A percentile compares a stretch with the other conserved stretches of the same genome.
Evolutionary conservation across 352 stramenopile species (phyloP).

Genomic region (Globisporangium paddicum): DNA sequence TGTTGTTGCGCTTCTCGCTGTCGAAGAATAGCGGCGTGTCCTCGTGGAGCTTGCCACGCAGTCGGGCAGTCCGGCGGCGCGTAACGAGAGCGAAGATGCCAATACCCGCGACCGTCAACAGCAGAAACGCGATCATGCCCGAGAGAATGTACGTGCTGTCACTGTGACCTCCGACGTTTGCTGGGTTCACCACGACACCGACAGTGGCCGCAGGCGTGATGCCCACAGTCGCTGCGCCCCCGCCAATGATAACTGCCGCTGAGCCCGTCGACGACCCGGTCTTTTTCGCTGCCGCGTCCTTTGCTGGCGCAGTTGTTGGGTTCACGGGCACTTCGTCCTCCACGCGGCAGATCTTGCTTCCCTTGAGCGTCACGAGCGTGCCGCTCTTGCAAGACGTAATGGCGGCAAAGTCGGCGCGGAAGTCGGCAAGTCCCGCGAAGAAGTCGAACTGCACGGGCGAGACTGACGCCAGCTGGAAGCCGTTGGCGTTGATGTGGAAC

Average conservation of each 20-base stretch:
- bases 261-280: slow-evolving; percentile 6
- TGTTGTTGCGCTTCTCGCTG: slow-evolving; percentile 42
- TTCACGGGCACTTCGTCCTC: slow-evolving; percentile 26
- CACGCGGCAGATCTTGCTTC: slow-evolving; percentile 46
- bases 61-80: slow-evolving; percentile 25
- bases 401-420: slow-evolving; percentile 47
- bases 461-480: slow-evolving; percentile 50
- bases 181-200: slow-evolving; percentile 27
- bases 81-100: slow-evolving; percentile 39
- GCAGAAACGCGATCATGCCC: slow-evolving; percentile 33
- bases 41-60: slow-evolving; percentile 58
- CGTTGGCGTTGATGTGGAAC: slow-evolving; percentile 42
- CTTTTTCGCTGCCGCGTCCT: slow-evolving; percentile 16
- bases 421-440: slow-evolving; percentile 52
- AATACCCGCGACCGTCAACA: slow-evolving; percentile 24
- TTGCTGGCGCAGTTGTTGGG: slow-evolving; percentile 18
- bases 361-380: slow-evolving; percentile 54
- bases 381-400: slow-evolving; percentile 38
- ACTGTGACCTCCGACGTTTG: slow-evolving; percentile 15
- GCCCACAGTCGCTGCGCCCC: neutral
- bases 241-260: neutral
- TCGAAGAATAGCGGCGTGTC: slow-evolving; percentile 73
- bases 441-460: slow-evolving; percentile 61
- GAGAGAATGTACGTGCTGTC: slow-evolving; percentile 47
- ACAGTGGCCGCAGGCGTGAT: slow-evolving; percentile 19